phyloP scores from a whole-genome alignment of 352 stramenopile species.

The Phytophthora fragariaefolia region DNA sequence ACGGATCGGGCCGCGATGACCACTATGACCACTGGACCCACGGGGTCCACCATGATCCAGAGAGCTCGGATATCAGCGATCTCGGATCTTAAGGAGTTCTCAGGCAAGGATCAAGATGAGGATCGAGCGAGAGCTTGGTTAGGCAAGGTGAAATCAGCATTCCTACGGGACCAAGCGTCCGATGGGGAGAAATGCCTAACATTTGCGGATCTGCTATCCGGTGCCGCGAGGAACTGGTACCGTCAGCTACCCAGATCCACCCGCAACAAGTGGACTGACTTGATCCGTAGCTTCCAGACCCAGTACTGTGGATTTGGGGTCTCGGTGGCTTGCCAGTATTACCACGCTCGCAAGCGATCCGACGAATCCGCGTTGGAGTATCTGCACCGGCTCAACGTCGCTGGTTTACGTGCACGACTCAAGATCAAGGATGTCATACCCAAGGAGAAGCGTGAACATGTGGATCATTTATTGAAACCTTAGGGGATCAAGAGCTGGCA shows the following conservation, averaged over 20 bases:
- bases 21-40: not conserved
- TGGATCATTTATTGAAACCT: not conserved
- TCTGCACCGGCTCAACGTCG: not conserved
- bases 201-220: constrained; percentile 2
- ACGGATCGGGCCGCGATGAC: not conserved
- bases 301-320: not conserved
- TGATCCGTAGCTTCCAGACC: not conserved
- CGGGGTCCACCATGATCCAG: not conserved
- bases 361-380: not conserved
- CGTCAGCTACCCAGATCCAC: not conserved
- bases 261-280: not conserved
- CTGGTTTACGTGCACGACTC: not conserved
- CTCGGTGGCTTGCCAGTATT: not conserved
- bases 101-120: not conserved
- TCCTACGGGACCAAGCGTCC: not conserved
- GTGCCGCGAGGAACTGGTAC: constrained; percentile 4
- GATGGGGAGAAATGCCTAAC: constrained; percentile 9
- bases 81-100: constrained; percentile 14
- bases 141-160: constrained; percentile 3
- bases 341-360: not conserved
- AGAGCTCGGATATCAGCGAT: constrained; percentile 4
- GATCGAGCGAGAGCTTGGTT: constrained; percentile 1
- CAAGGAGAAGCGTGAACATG: not conserved
- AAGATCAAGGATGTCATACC: not conserved
- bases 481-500: not conserved